Base-by-base conservation (phyloP, 2,329 filamentous ascomycete genomes). In the Orbilia quercus region DNA sequence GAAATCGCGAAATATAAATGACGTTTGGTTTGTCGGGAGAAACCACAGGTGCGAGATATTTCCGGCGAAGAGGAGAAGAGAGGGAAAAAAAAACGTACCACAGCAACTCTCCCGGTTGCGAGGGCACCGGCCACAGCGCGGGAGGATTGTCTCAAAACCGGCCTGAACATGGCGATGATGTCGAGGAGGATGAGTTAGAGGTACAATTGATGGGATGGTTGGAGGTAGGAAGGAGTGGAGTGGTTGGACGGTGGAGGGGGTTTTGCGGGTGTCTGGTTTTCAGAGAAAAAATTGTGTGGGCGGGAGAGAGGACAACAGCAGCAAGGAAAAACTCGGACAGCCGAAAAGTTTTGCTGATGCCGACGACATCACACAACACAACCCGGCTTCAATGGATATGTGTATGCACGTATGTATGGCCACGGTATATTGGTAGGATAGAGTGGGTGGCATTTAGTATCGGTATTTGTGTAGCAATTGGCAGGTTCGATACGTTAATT, bases 81-180 rank as follows among this genome's bases (percentile, higher is more conserved):
- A 60, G 42, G 53, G 40, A 60, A 20, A 25, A 22, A 54, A 34
- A 47, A 83, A 96, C 94, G 90, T 93, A 98, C 95, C 85, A 90
- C 90, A 85, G 96, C 89, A 88, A 92, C 91, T 87, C 91, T 89
- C 81, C 90, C 87, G 82, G 91, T 91, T 90, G 92, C 91, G 86
- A 96, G 88, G 85, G 91, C 92, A 86, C 91, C 91, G 63, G 70
- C 70, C 85, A 94, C 91, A 84, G 91, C 90, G 87, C 93, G 92
- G 86, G 90, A 90, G 84, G 92, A 96, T 88, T 96, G 92, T 87
- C 93, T 89, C 85, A 98, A 88, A 87, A 94, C 93, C 89, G 91
- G 96, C 86, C 94, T 92, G 88, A 97, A 96, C 94, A 98, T 97
- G 82, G 83, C 81, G 85, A 82, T 81, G 80, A 82, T 84, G 81